Evolutionary conservation across 768 basidiomycete species (phyloP).

Genomic region (Amyloporia xantha): DNA sequence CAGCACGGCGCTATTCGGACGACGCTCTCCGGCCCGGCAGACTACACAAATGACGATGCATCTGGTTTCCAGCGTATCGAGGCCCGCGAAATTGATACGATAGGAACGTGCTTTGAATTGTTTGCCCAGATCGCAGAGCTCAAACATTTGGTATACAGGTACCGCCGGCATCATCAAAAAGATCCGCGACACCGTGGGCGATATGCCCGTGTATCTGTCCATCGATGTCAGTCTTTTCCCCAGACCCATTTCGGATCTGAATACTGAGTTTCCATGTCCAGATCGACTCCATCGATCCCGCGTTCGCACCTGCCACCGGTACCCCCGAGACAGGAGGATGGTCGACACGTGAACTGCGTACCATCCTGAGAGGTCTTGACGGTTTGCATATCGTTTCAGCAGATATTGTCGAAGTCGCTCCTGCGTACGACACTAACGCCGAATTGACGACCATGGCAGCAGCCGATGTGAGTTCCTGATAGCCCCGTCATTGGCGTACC

Average conservation of each 20-base stretch:
- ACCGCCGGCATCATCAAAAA: constrained; percentile 72
- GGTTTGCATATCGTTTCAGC: constrained; percentile 74
- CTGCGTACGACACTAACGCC: constrained; percentile 68
- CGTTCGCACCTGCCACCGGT: constrained; percentile 77
- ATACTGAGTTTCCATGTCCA: constrained; percentile 20
- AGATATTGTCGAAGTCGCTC: constrained; percentile 82
- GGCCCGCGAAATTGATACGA: constrained; percentile 77
- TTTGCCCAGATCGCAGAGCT: neutral
- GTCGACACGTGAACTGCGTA: constrained; percentile 77
- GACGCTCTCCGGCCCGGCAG: constrained; percentile 68
- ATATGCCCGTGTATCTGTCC: constrained; percentile 69
- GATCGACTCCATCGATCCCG: constrained; percentile 79
- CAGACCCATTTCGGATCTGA: constrained; percentile 3
- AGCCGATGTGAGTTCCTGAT: constrained; percentile 41
- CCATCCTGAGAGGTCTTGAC: constrained; percentile 68
- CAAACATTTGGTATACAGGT: constrained; percentile 31
- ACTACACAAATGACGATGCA: constrained; percentile 71
- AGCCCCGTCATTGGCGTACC: neutral
- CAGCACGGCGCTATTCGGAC: constrained; percentile 87
- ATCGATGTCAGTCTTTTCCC: constrained; percentile 54
- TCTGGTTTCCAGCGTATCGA: constrained; percentile 81
- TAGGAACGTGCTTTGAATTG: constrained; percentile 44
- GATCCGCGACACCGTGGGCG: constrained; percentile 73
- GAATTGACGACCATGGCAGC: constrained; percentile 61
- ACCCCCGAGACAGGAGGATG: constrained; percentile 83